A percentile compares a stretch with the other conserved stretches of the same genome.
These are phyloP conservation scores for Aspergillus sp. DNA, from an alignment of 2,329 filamentous ascomycete species.

Conservation along the genomic window DNA sequence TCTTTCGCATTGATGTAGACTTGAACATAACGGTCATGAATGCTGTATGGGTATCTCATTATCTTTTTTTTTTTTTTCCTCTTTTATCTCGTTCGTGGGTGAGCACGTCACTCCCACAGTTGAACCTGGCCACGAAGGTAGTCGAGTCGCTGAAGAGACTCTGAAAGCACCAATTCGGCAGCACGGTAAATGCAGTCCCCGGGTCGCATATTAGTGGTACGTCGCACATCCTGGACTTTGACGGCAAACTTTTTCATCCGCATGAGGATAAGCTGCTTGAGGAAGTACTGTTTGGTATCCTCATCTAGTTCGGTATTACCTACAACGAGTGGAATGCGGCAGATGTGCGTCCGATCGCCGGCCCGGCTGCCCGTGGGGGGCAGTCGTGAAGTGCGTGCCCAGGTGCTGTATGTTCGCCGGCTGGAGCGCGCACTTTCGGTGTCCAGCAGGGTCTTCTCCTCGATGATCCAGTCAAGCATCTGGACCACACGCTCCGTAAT, in stretches of 20 bases:
- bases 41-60: too few species aligned
- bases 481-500: constrained; percentile 8
- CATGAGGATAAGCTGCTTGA: constrained; percentile 6
- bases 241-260: constrained; percentile 6
- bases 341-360: neutral
- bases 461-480: constrained; percentile 10
- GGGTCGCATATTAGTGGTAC: neutral
- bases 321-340: constrained; percentile 3
- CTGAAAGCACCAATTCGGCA: constrained; percentile 3
- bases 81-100: too few species aligned
- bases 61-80: too few species aligned
- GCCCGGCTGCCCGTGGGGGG: neutral
- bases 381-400: neutral
- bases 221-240: constrained; percentile 6
- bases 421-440: constrained; percentile 4
- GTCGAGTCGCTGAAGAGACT: constrained; percentile 5
- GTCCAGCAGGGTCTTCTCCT: constrained; percentile 7
- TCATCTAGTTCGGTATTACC: neutral
- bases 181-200: constrained; percentile 6
- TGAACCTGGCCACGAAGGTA: constrained; percentile 8
- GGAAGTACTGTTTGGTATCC: constrained; percentile 7
- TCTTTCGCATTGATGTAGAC: too few species aligned
- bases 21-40: too few species aligned
- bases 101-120: constrained; percentile 3
- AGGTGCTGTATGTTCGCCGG: constrained; percentile 1